Conservation (phyloP, 768 basidiomycete species). For the Phaffia australis region DNA sequence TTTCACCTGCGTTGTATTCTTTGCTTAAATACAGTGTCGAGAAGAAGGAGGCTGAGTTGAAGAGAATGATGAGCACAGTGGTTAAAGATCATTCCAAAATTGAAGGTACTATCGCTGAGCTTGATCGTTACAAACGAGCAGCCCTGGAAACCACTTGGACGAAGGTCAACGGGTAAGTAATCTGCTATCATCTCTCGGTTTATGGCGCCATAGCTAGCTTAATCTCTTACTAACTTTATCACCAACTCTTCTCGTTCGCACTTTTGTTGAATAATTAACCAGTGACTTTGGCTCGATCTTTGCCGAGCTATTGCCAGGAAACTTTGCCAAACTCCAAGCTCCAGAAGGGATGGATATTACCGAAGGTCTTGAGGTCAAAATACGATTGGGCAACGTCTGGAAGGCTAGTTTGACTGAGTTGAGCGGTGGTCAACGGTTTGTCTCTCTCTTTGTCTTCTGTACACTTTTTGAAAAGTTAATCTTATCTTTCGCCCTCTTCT, state of each 20-base stretch:
- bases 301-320: slow-evolving; percentile 86
- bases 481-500: not conserved
- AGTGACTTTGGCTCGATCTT: slow-evolving; percentile 94
- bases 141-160: slow-evolving; percentile 91
- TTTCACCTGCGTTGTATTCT: not conserved
- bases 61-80: slow-evolving; percentile 78
- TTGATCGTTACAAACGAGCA: slow-evolving; percentile 88
- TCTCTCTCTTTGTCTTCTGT: slow-evolving; percentile 7
- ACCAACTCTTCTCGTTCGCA: not conserved
- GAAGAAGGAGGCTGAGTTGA: slow-evolving; percentile 76
- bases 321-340: slow-evolving; percentile 87
- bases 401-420: slow-evolving; percentile 94
- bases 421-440: slow-evolving; percentile 89
- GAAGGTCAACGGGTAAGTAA: slow-evolving; percentile 74
- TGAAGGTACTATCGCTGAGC: slow-evolving; percentile 79
- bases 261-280: slow-evolving; percentile 34
- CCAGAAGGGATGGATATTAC: slow-evolving; percentile 89
- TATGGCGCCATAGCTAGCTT: not conserved
- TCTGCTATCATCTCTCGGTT: not conserved
- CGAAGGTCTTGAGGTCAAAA: slow-evolving; percentile 94
- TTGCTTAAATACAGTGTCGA: slow-evolving; percentile 56
- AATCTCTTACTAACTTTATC: not conserved
- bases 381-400: slow-evolving; percentile 88
- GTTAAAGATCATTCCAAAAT: slow-evolving; percentile 90
- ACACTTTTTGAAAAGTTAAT: not conserved